Conservation (phyloP, 2,329 filamentous ascomycete species). For the Gaeumannomyces sp. region DNA sequence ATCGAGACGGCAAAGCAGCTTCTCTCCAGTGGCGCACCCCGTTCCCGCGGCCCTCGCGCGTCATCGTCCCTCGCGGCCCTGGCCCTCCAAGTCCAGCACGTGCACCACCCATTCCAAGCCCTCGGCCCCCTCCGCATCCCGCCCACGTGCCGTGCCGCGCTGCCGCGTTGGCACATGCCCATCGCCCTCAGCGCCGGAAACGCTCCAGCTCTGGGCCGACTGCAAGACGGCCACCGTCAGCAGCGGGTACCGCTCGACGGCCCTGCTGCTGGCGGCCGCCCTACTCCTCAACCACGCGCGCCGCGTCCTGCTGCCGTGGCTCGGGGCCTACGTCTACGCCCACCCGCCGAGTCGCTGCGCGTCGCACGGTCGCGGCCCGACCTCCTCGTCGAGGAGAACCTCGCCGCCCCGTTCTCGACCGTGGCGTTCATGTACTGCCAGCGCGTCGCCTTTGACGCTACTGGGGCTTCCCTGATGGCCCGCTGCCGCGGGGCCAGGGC, state of each 20-base stretch:
- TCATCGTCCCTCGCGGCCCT: slow-evolving; percentile 14
- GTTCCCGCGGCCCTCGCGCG: not conserved
- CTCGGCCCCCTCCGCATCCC: slow-evolving; percentile 1
- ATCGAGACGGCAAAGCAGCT: slow-evolving; percentile 9
- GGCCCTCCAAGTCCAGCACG: slow-evolving; percentile 6
- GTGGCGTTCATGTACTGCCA: slow-evolving; percentile 15
- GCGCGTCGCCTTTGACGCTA: slow-evolving; percentile 16
- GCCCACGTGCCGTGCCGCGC: no score
- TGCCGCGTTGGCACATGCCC: not conserved
- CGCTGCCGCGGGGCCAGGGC: slow-evolving; percentile 9
- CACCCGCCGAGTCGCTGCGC: slow-evolving; percentile 29
- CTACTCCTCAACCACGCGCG: slow-evolving; percentile 34
- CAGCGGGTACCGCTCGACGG: slow-evolving; percentile 19
- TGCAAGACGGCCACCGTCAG: slow-evolving; percentile 19
- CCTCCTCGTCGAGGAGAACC: slow-evolving; percentile 25
- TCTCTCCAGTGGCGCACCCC: not conserved
- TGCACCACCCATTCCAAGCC: slow-evolving; percentile 2
- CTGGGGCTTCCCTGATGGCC: slow-evolving; percentile 11
- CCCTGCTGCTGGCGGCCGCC: slow-evolving; percentile 26
- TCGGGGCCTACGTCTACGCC: slow-evolving; percentile 24
- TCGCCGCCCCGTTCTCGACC: slow-evolving; percentile 16
- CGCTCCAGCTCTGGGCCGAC: slow-evolving; percentile 11
- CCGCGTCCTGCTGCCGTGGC: slow-evolving; percentile 24
- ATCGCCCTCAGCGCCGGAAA: slow-evolving; percentile 9
- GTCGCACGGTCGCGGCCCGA: slow-evolving; percentile 30